Conservation (phyloP, 108 stramenopile genomes). For the Seminavis robusta region DNA sequence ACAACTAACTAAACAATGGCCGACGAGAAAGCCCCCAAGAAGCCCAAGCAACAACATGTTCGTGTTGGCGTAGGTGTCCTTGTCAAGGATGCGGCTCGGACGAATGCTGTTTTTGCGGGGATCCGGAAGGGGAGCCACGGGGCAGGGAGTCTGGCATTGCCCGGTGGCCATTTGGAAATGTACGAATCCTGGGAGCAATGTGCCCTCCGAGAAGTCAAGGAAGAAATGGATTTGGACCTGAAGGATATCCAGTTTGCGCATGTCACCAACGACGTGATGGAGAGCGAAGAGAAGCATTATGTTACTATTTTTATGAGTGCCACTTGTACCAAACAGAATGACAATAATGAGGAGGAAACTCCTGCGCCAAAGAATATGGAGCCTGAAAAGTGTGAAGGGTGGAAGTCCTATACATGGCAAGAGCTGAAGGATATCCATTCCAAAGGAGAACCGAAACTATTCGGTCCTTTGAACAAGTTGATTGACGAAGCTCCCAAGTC, state of each 20-base stretch:
- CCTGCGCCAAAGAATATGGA: conserved; percentile 64
- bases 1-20: too few species aligned
- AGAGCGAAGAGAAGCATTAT: conserved; percentile 68
- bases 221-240: conserved; percentile 74
- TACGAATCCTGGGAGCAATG: conserved; percentile 85
- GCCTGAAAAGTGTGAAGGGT: conserved; percentile 86
- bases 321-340: conserved; percentile 16
- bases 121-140: conserved; percentile 82
- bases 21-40: too few species aligned
- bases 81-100: conserved; percentile 46
- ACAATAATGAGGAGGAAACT: not conserved
- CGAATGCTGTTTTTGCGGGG: conserved; percentile 59
- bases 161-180: conserved; percentile 88
- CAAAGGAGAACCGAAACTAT: conserved; percentile 33
- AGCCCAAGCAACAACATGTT: too few species aligned
- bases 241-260: conserved; percentile 50
- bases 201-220: conserved; percentile 77
- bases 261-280: conserved; percentile 87
- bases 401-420: conserved; percentile 76
- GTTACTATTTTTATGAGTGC: conserved; percentile 84
- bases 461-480: conserved; percentile 67
- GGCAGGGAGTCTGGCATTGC: conserved; percentile 61
- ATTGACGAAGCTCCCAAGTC: conserved; percentile 46
- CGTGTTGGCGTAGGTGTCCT: conserved; percentile 83
- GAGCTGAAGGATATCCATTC: conserved; percentile 41